These are phyloP conservation scores for Thalassiosira profunda DNA, from an alignment of 108 stramenopile genomes.

Conservation along the genomic window DNA sequence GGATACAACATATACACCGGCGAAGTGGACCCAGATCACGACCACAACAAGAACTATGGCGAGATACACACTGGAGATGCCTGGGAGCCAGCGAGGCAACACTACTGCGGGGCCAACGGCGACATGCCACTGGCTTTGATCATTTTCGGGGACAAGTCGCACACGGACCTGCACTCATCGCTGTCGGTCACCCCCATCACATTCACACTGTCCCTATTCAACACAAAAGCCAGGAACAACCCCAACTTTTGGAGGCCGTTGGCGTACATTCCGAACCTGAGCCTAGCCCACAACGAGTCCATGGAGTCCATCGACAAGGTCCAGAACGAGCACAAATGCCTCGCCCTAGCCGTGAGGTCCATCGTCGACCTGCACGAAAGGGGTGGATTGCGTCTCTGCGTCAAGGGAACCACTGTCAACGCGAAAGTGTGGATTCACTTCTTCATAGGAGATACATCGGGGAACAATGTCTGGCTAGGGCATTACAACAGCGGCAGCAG, in stretches of 20 bases:
- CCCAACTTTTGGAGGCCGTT: background rate
- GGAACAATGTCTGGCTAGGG: background rate
- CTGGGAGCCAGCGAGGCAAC: background rate
- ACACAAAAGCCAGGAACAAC: background rate
- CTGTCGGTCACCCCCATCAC: background rate
- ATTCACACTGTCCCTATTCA: background rate
- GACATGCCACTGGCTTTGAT: too few species aligned
- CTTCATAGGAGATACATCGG: background rate
- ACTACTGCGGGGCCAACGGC: too few species aligned
- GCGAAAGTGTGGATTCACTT: background rate
- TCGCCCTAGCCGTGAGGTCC: background rate
- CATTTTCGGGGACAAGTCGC: too few species aligned
- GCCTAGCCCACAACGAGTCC: background rate
- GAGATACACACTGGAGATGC: slow-evolving; percentile 11
- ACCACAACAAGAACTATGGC: background rate
- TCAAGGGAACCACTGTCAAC: background rate
- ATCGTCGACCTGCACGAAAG: background rate
- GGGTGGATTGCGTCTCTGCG: background rate
- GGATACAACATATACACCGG: background rate
- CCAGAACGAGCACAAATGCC: background rate
- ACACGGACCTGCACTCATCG: background rate
- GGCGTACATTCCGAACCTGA: background rate
- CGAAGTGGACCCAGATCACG: background rate
- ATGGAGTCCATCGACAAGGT: background rate
- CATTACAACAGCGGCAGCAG: background rate